phyloP scores from a whole-genome alignment of 2,329 filamentous ascomycete genomes.

The Neocatenulostroma microsporum region DNA sequence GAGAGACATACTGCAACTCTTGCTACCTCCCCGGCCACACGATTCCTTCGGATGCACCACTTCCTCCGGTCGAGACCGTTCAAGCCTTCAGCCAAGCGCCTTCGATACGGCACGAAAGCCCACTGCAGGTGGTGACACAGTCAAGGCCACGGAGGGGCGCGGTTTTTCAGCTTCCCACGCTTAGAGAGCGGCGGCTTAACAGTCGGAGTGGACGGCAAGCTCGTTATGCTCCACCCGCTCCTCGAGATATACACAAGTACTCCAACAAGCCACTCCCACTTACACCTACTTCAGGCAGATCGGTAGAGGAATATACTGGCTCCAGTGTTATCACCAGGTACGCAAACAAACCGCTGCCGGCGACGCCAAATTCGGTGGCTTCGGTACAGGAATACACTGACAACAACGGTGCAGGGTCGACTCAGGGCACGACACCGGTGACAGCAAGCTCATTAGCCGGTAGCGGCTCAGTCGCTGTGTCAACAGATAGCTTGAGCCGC shows the following conservation, averaged over 20 bases:
- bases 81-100: not conserved
- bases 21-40: not conserved
- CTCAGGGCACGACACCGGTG: too few species aligned
- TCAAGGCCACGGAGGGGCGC: not conserved
- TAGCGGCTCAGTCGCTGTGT: too few species aligned
- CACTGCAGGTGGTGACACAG: not conserved
- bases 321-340: too few species aligned
- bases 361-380: not conserved
- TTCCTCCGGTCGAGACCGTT: not conserved
- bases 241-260: not conserved
- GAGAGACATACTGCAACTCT: not conserved
- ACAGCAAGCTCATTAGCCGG: too few species aligned
- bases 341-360: not conserved
- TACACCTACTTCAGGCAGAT: constrained; percentile 3
- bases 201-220: too few species aligned
- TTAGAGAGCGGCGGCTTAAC: too few species aligned
- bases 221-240: too few species aligned
- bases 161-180: too few species aligned
- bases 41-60: not conserved
- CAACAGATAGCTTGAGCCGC: too few species aligned
- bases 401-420: too few species aligned
- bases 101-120: not conserved
- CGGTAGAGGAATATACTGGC: too few species aligned
- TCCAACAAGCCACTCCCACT: not conserved
- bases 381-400: not conserved